phyloP scores from a whole-genome alignment of 164 flowering plant species.

The Taxillus chinensis region DNA sequence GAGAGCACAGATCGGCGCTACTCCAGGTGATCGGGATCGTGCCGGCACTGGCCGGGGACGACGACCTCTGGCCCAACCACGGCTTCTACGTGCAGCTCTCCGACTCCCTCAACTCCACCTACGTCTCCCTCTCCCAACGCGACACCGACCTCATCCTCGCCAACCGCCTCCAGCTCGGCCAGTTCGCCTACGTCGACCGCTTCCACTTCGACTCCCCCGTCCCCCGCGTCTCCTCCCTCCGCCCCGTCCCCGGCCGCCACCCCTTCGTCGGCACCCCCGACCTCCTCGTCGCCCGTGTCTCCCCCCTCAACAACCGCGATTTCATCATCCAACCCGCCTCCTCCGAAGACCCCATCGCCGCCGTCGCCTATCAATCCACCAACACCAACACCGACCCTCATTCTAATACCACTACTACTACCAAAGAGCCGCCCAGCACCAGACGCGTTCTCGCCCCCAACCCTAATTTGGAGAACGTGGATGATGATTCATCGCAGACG shows the following conservation, averaged over 20 bases:
- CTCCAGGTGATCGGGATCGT: conserved; percentile 84
- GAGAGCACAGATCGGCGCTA: conserved; percentile 80
- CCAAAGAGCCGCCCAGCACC: conserved; percentile 5
- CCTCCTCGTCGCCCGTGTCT: conserved; percentile 46
- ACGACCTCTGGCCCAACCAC: conserved; percentile 64
- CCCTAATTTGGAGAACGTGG: conserved; percentile 13
- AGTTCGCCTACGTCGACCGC: conserved; percentile 68
- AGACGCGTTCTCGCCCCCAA: conserved; percentile 36
- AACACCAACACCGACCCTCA: conserved; percentile 12
- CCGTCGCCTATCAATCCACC: conserved; percentile 20
- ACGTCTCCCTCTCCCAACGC: conserved; percentile 69
- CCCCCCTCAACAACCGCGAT: conserved; percentile 39
- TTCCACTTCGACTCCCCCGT: conserved; percentile 55
- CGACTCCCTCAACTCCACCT: conserved; percentile 85
- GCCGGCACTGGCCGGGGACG: conserved; percentile 59
- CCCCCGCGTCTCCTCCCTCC: conserved; percentile 54
- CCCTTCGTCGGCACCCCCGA: conserved; percentile 63
- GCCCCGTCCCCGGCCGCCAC: conserved; percentile 76
- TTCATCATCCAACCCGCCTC: conserved; percentile 69
- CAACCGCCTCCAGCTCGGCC: conserved; percentile 89
- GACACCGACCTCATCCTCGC: conserved; percentile 77
- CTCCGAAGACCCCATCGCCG: conserved; percentile 36
- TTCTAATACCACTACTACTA: not conserved
- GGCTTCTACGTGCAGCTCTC: conserved; percentile 88
- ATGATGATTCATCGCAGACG: not conserved